A percentile compares a stretch with the other conserved stretches of the same genome.
These are phyloP conservation scores for Sclerotinia glacialis DNA, from an alignment of 2,329 filamentous ascomycete genomes.

Conservation along the genomic window DNA sequence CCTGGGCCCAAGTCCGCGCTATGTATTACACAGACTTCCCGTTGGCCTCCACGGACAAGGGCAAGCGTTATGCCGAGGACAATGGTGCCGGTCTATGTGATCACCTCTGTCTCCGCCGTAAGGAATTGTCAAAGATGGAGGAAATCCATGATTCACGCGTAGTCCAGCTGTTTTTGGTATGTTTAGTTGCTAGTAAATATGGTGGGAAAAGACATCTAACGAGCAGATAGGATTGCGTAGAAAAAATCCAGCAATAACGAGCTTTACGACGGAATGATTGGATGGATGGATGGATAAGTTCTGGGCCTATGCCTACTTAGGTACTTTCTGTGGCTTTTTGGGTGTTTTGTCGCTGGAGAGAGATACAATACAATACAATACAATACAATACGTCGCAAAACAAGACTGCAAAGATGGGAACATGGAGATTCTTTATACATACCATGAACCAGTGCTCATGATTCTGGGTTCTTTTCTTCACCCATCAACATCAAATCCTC, in stretches of 20 bases:
- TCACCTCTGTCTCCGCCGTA: background rate
- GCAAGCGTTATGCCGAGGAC: background rate
- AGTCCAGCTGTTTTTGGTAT: background rate
- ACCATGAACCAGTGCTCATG: conserved; percentile 1
- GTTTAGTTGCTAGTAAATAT: background rate
- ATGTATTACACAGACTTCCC: background rate
- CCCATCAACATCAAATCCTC: background rate
- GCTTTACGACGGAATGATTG: background rate
- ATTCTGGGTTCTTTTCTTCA: background rate
- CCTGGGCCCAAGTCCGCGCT: background rate
- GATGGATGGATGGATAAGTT: background rate
- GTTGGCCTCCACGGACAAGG: background rate
- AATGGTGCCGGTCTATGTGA: background rate
- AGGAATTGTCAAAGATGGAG: background rate
- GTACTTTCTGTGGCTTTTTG: background rate
- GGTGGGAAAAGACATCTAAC: background rate
- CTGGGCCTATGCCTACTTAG: conserved; percentile 3
- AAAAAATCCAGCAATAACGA: background rate
- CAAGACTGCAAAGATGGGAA: background rate
- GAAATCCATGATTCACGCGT: background rate
- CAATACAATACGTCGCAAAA: background rate
- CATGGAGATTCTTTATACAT: conserved; percentile 6
- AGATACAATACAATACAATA: background rate
- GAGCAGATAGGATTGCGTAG: background rate
- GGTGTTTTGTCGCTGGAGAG: background rate